Base-by-base conservation (phyloP, 768 basidiomycete genomes). In the Rhodotorula taiwanensis region DNA sequence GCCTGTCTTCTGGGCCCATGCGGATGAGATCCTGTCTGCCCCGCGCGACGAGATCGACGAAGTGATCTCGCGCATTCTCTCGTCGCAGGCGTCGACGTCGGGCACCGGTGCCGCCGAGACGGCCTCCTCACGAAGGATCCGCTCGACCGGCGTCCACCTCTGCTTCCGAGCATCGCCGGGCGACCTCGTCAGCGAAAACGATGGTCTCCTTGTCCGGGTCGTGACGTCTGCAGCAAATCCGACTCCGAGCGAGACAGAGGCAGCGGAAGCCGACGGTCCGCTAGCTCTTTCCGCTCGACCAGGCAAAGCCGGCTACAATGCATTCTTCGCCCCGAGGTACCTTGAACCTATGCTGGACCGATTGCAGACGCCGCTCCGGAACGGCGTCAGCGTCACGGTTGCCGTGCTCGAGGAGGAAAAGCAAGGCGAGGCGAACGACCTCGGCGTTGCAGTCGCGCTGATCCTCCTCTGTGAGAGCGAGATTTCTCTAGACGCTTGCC, bases 1-100 rank as follows among this genome's bases (percentile, higher is more conserved):
- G 0, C 67, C 73, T 4, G 55, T 85, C 20, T 94, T 87, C 74
- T 93, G 91, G 87, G 66, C 61, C 31, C 74, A 89, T 69, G 78
- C 77, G 33, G 72, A 76, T 4, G 70, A 67, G 13, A 76, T 94
- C 10, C 75, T 91, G 21, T 36, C 70, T 0, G 74, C 80, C 1
- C 71, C 74, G 11, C 79, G 86, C 28, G 74, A 79, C 1, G 78
- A 81, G 3, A 78, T 93, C 6, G 78, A 80, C 5, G 72, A 71
- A 7, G 50, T 84, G 9, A 80, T 86, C 33, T 39, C 42, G n/a
- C 45, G 51, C 13, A 62, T 60, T 31, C 41, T 63, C 21, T 25
- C 33, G 49, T 34, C 47, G 33, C 25, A 59, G 41, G 34, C 20
- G 16, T 6, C 34, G 50, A 43, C 31, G 3, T 33, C 49, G 16